Evolutionary conservation across 805 yeast genomes (phyloP), one percentile per base, ranked within the genome.

Genomic region (Cyberlindnera misumaiensis): DNA sequence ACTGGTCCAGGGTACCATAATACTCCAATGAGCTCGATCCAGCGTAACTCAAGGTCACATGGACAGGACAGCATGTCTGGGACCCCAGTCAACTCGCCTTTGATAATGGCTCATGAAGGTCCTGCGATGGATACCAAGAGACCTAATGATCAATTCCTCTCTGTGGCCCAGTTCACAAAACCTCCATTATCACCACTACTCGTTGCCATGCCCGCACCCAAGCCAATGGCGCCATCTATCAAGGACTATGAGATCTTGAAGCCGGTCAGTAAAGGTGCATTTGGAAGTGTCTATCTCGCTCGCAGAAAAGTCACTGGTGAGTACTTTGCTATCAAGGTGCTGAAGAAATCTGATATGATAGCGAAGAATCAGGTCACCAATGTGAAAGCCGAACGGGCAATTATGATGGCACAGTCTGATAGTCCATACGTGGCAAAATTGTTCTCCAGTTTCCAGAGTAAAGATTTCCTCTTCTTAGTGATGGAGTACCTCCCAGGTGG

Each of bases 401-500:
- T 90, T n/a, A 81, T 93, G 88, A 93, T 93, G 94, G 80, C 94
- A 2, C 97, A 93, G 55, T 76, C 95, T 3, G 90, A 88, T 45
- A 83, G 90, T 28, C 94, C 96, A 0, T 87, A 83, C 56, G 97
- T 93, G 43, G 97, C 96, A 1, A 88, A 82, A 53, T 66, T 93
- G 24, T 84, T 79, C 52, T 84, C 83, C 36, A 82, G 94, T 26
- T 93, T 93, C 59, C 98, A 93, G 62, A 85, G 86, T 43, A 75
- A 76, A 35, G 94, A 87, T 44, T 88, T 82, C 55, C 65, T 93
- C 13, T 93, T 85, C 53, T 67, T 93, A 48, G 99, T 93, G 3
- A 90, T 94, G 97, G 98, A 93, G 58, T 93, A 87, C 54, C 65
- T 93, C 29, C 86, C 83, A 48, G 98, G 98, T 31, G 99, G 99